Conservation (phyloP, 2,329 filamentous ascomycete genomes). For the Aureobasidium vineae region DNA sequence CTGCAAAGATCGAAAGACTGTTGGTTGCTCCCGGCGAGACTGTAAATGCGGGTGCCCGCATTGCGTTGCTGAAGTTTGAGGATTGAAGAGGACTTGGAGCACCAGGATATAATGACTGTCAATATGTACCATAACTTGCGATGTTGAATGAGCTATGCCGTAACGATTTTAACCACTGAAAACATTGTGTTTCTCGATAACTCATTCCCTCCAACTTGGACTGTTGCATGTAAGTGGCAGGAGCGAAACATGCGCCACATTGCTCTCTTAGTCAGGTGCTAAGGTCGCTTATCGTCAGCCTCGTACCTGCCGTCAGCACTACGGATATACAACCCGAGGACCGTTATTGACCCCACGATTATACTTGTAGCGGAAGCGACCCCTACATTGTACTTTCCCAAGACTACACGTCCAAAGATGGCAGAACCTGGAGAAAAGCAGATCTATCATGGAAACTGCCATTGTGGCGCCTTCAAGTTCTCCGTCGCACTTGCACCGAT, state of each 20-base stretch:
- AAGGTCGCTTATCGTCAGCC: not conserved
- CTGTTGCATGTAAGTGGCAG: not conserved
- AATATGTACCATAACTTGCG: not conserved
- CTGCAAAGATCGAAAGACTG: slow-evolving; percentile 43
- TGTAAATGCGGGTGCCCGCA: slow-evolving; percentile 40
- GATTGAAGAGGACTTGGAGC: not conserved
- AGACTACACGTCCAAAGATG: not conserved
- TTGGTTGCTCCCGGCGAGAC: slow-evolving; percentile 46
- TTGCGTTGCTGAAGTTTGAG: slow-evolving; percentile 34
- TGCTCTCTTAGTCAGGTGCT: not conserved
- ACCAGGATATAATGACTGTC: not conserved
- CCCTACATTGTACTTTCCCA: not conserved
- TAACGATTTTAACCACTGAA: no score
- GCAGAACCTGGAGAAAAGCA: not conserved
- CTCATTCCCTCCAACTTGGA: not conserved
- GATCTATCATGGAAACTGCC: slow-evolving; percentile 14
- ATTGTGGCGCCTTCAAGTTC: slow-evolving; percentile 23
- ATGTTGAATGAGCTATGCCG: not conserved
- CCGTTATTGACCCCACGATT: not conserved
- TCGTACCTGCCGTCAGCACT: slow-evolving; percentile 1
- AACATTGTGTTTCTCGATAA: no score
- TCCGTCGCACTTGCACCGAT: slow-evolving; percentile 4
- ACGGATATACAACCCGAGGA: not conserved
- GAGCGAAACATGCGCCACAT: not conserved
- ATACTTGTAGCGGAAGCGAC: not conserved